phyloP scores from a whole-genome alignment of 164 flowering plant genomes.

The Stephania cephalantha region DNA sequence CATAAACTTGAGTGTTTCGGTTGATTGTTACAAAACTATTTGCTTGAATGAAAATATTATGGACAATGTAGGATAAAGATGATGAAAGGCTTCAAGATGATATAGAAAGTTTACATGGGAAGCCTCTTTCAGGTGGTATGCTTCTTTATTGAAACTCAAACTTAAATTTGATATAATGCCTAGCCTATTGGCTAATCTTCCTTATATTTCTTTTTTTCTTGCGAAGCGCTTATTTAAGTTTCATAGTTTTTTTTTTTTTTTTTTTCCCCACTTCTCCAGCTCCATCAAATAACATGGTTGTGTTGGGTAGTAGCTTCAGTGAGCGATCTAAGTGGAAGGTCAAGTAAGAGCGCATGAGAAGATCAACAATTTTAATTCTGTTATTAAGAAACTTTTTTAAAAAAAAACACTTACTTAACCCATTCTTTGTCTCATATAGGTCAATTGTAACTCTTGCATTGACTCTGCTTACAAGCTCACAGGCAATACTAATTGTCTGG shows the following conservation, averaged over 20 bases:
- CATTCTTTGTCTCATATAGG: slow-evolving; percentile 28
- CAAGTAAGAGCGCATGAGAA: slow-evolving; percentile 42
- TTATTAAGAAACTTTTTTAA: too few relatives aligned
- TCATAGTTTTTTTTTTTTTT: neutral
- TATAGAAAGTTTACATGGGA: slow-evolving; percentile 48
- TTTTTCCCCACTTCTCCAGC: slow-evolving; percentile 22
- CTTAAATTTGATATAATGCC: slow-evolving; percentile 4
- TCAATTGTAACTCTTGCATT: slow-evolving; percentile 70
- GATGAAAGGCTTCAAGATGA: slow-evolving; percentile 31
- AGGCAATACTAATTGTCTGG: slow-evolving; percentile 96
- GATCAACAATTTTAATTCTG: neutral
- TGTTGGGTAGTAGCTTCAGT: slow-evolving; percentile 7
- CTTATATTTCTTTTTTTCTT: neutral
- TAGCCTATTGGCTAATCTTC: neutral
- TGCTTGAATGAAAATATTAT: neutral
- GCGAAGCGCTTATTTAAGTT: neutral
- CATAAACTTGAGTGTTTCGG: neutral
- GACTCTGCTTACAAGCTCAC: slow-evolving; percentile 92
- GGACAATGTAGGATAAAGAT: slow-evolving; percentile 32
- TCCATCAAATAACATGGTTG: slow-evolving; percentile 31
- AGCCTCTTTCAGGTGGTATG: slow-evolving; percentile 36
- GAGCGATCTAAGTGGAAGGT: slow-evolving; percentile 62
- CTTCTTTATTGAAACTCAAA: slow-evolving; percentile 12
- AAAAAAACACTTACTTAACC: neutral
- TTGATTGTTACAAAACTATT: too few relatives aligned